phyloP scores from a whole-genome alignment of 2,329 filamentous ascomycete genomes.

The Colletotrichum sp. region DNA sequence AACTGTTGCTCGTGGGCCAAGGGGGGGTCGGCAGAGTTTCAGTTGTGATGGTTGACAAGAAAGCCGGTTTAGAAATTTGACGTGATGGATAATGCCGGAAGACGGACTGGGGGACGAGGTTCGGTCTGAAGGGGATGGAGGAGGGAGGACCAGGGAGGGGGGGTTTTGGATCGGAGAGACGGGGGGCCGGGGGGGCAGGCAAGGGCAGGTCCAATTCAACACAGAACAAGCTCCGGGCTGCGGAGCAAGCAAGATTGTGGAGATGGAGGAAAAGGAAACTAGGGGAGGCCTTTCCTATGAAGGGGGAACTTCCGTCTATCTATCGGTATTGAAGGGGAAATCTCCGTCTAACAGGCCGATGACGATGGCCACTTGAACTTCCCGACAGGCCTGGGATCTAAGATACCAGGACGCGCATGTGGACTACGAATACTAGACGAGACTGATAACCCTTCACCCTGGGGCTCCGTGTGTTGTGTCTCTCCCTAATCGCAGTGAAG shows the following conservation, averaged over 20 bases:
- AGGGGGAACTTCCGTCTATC: neutral
- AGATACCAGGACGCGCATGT: neutral
- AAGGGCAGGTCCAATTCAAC: neutral
- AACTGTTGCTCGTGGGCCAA: neutral
- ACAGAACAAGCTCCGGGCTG: neutral
- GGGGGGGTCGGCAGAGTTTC: constrained; percentile 4
- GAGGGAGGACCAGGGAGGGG: neutral
- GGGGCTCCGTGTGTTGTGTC: neutral
- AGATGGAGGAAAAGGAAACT: neutral
- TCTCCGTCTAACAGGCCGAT: neutral
- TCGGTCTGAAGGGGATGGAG: neutral
- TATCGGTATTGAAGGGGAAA: neutral
- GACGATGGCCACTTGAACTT: neutral
- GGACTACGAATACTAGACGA: neutral
- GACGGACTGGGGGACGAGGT: neutral
- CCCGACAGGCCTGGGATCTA: neutral
- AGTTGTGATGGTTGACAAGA: constrained; percentile 9
- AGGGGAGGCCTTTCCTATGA: neutral
- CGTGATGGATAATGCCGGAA: neutral
- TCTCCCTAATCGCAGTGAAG: neutral
- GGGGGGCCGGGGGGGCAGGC: neutral
- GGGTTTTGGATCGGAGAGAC: neutral
- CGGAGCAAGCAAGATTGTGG: neutral
- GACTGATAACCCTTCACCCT: neutral
- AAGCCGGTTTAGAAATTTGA: constrained; percentile 17